phyloP scores from a whole-genome alignment of 345 rosid species.

The Rhizophora mangle region DNA sequence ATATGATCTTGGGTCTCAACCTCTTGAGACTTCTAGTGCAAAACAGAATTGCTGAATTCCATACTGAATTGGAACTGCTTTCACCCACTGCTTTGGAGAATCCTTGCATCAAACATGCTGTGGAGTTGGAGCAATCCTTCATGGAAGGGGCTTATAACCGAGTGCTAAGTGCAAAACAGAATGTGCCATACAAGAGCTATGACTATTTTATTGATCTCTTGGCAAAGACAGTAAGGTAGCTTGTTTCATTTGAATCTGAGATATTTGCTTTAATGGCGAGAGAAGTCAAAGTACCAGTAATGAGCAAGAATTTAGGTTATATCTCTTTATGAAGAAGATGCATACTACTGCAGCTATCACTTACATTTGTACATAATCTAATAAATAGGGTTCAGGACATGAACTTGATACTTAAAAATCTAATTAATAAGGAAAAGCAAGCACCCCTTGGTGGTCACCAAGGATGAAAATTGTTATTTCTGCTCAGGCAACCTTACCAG shows the following conservation, averaged over 20 bases:
- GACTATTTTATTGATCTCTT: conserved; percentile 98
- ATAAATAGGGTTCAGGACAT: too few relatives aligned
- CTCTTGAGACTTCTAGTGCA: conserved; percentile 90
- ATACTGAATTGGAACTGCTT: conserved; percentile 86
- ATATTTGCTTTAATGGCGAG: too few relatives aligned
- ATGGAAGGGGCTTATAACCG: conserved; percentile 99
- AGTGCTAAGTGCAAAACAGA: conserved; percentile 87
- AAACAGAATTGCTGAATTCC: conserved; percentile 96
- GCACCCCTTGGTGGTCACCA: too few relatives aligned
- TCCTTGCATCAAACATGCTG: conserved; percentile 91
- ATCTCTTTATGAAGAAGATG: neutral
- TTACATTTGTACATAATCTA: too few relatives aligned
- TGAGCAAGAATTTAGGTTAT: neutral
- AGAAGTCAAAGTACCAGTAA: neutral
- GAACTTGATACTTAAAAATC: too few relatives aligned
- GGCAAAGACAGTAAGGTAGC: conserved; percentile 93
- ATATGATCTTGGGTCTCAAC: conserved; percentile 87
- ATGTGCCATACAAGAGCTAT: conserved; percentile 76
- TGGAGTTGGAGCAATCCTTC: conserved; percentile 98
- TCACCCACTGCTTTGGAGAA: conserved; percentile 72
- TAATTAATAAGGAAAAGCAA: too few relatives aligned
- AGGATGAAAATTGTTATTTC: too few relatives aligned
- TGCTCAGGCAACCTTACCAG: too few relatives aligned
- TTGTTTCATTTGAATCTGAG: conserved; percentile 2
- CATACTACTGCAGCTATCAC: too few relatives aligned